These are phyloP conservation scores for Ambrosia hybrid DNA, from an alignment of 140 eudicot genomes.

Conservation along the genomic window DNA sequence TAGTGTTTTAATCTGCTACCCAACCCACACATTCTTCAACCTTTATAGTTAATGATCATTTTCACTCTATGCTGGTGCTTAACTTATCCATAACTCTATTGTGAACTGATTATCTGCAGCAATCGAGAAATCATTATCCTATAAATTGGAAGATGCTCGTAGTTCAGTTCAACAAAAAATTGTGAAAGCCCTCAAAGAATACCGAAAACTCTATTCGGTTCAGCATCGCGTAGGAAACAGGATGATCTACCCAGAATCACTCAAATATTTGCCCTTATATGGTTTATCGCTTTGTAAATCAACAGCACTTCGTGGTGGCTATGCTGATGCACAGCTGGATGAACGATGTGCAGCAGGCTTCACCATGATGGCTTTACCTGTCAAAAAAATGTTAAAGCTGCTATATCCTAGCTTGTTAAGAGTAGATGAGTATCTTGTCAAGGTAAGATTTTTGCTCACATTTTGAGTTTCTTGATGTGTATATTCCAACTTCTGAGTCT, in stretches of 20 bases:
- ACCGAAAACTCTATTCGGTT: constrained; percentile 80
- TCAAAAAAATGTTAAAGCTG: constrained; percentile 69
- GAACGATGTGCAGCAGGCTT: constrained; percentile 95
- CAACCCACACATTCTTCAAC: not conserved
- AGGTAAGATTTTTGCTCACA: constrained; percentile 41
- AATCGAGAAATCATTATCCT: constrained; percentile 78
- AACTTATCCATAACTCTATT: not conserved
- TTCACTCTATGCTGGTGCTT: constrained; percentile 15
- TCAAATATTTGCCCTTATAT: constrained; percentile 71
- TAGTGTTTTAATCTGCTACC: not conserved
- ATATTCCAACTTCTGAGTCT: not conserved
- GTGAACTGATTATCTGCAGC: constrained; percentile 51
- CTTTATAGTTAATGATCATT: not conserved
- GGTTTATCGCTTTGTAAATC: constrained; percentile 79
- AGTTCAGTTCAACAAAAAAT: constrained; percentile 58
- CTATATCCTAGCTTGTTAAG: constrained; percentile 80
- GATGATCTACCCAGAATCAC: constrained; percentile 95
- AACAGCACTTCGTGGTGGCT: constrained; percentile 83
- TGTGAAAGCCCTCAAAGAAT: constrained; percentile 89
- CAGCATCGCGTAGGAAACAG: constrained; percentile 85
- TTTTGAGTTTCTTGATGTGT: not conserved
- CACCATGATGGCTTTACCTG: constrained; percentile 98
- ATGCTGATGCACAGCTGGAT: constrained; percentile 82
- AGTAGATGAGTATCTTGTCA: constrained; percentile 71
- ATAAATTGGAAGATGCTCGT: constrained; percentile 92